phyloP scores from a whole-genome alignment of 2,329 filamentous ascomycete genomes.

The Huntiella decipiens region DNA sequence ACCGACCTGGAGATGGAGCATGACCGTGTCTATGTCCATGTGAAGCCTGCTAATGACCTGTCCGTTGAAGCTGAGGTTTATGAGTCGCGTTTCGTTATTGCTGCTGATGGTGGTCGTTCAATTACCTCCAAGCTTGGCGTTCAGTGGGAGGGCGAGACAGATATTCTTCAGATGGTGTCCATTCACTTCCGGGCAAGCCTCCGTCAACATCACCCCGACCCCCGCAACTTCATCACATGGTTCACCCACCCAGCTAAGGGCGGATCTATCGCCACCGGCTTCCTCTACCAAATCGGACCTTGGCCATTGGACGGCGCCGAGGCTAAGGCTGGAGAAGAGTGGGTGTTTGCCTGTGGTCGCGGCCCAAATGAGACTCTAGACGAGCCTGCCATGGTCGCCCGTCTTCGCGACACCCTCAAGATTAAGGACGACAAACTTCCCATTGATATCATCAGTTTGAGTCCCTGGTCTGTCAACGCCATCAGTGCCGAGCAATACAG shows the following conservation, averaged over 20 bases:
- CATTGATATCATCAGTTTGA: conserved; percentile 3
- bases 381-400: conserved; percentile 2
- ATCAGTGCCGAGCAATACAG: conserved; percentile 5
- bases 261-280: conserved; percentile 5
- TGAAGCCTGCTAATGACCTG: background rate
- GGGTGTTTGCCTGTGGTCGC: conserved; percentile 2
- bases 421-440: background rate
- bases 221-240: conserved; percentile 8
- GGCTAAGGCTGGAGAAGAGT: conserved; percentile 1
- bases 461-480: conserved; percentile 8
- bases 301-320: background rate
- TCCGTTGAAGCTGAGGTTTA: background rate
- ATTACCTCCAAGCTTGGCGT: conserved; percentile 6
- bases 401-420: conserved; percentile 7
- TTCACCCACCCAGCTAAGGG: conserved; percentile 8
- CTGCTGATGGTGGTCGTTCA: conserved; percentile 2
- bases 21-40: background rate
- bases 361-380: conserved; percentile 3
- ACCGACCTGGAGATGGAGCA: background rate
- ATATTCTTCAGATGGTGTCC: conserved; percentile 7
- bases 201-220: conserved; percentile 4
- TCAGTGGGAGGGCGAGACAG: conserved; percentile 2
- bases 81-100: conserved; percentile 2
- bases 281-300: conserved; percentile 7
- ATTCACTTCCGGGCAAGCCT: conserved; percentile 3